These are phyloP conservation scores for Sporothrix inflata DNA, from an alignment of 2,329 filamentous ascomycete species.

Conservation along the genomic window DNA sequence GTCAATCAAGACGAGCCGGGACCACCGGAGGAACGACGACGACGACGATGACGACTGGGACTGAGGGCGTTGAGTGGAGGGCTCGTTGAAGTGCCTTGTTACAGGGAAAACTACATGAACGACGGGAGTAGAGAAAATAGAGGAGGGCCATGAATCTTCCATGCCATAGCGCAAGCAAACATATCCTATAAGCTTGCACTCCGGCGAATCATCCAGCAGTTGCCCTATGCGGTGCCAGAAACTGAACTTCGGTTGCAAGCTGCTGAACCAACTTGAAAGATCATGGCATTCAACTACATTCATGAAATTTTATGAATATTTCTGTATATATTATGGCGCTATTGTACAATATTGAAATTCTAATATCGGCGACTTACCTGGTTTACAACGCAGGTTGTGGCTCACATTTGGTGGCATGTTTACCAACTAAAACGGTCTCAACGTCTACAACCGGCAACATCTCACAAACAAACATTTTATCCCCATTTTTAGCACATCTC, in stretches of 20 bases:
- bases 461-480: not conserved
- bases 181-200: not conserved
- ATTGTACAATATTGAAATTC: not conserved
- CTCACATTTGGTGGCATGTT: not conserved
- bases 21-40: conserved; percentile 34
- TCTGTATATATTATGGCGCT: not conserved
- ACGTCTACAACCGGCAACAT: not conserved
- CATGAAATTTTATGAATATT: not conserved
- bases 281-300: not conserved
- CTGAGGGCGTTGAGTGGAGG: conserved; percentile 27
- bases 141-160: not conserved
- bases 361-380: not conserved
- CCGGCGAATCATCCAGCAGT: not conserved
- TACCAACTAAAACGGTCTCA: not conserved
- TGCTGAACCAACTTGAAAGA: not conserved
- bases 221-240: no score
- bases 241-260: not conserved
- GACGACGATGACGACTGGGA: conserved; percentile 43
- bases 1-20: conserved; percentile 35
- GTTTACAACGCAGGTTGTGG: not conserved
- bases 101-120: not conserved
- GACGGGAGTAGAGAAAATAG: not conserved
- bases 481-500: not conserved
- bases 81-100: no score
- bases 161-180: not conserved